Base-by-base conservation (phyloP, 208 protist species). In the Crithidia expoeki region DNA sequence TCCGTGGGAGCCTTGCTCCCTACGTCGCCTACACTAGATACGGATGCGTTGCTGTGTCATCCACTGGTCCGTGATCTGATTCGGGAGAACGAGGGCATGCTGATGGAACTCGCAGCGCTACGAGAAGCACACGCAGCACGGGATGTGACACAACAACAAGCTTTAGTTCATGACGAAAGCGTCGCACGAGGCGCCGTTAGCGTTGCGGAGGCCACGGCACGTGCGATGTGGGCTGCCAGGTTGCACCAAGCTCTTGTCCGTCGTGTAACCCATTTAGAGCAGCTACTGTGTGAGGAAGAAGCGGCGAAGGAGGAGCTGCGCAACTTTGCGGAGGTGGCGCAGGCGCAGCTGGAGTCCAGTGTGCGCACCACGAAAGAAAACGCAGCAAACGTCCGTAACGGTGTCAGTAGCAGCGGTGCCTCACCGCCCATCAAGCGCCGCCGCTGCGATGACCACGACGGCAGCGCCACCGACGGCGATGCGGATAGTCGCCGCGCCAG, bases 31-130 rank as follows among this genome's bases (percentile, higher is more conserved):
- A 17, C 57, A 32, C 3, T 40, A 50, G 56, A 64, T 17, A 32
- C 44, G 33, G 32, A 36, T 3, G 17, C 49, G 25, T 27, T 79
- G 10, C 58, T 88, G 40, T 14, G 53, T 7, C 61, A 80, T 38
- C 59, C 83, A 3, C 53, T 89, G 30, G 80, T 92, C 2, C 77
- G 73, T 2, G 86, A 87, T 17, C 57, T 92, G 12, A 69, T 92
- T 2, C 34, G 68, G 0, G 83, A 89, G 68, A 86, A 84, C 40
- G 86, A 89, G 71, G 28, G 33, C 19, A 82, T 89, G 79, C 56
- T 89, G 12, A 40, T 52, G 38, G 81, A 84, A 55, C 62, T 88
- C 16, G 56, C 46, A 4, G 59, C n/a, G 33, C 76, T 84, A 11
- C 81, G 79, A 1, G 28, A 38, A 4, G 36, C 56, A 7, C 40